Conservation (phyloP, 257 asterid species). For the Rauvolfia tetraphylla region DNA sequence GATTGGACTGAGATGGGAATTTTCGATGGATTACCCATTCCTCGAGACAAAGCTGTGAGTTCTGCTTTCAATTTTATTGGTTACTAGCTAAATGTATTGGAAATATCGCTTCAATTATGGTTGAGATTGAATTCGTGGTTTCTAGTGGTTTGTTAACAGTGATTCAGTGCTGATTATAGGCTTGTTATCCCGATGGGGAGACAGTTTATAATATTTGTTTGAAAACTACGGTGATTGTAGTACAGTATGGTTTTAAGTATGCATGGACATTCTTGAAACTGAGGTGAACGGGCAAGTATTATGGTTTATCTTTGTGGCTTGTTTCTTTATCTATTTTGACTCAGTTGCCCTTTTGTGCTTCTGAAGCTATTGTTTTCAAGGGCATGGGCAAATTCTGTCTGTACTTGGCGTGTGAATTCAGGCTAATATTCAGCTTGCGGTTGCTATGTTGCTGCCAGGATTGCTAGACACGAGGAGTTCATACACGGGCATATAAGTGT, state of each 20-base stretch:
- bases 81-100: background rate
- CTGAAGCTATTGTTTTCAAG: background rate
- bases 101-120: conserved; percentile 13
- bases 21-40: conserved; percentile 87
- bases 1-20: conserved; percentile 64
- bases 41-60: conserved; percentile 81
- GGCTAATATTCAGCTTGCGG: background rate
- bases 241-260: background rate
- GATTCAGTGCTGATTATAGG: background rate
- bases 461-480: background rate
- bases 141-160: background rate
- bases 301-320: background rate
- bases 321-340: background rate
- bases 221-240: background rate
- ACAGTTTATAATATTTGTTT: background rate
- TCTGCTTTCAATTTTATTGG: background rate
- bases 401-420: background rate
- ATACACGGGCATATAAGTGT: background rate
- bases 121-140: conserved; percentile 4
- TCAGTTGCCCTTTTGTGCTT: background rate
- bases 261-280: background rate
- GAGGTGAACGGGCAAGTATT: background rate
- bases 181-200: background rate
- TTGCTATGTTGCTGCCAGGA: background rate
- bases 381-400: background rate